Conservation (phyloP, 192 early-diverging fungal genomes). For the Entrophospora sp. region DNA sequence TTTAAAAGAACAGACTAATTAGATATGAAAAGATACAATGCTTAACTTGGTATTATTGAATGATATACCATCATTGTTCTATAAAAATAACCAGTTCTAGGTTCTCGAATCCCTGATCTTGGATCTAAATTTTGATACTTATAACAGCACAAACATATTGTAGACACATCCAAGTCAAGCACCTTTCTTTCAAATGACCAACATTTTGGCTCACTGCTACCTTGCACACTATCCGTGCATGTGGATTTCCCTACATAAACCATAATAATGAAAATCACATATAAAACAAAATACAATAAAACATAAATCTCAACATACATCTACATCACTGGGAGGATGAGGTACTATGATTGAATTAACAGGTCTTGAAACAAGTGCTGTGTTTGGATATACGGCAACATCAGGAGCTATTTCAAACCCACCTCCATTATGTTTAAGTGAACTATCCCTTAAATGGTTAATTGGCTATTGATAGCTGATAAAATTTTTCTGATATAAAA, state of each 20-base stretch:
- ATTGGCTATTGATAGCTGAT: no score
- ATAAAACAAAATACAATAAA: neutral
- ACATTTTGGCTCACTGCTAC: neutral
- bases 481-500: no score
- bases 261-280: slow-evolving; percentile 8
- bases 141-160: slow-evolving; percentile 4
- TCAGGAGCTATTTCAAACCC: neutral
- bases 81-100: slow-evolving; percentile 2
- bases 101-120: slow-evolving; percentile 9
- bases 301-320: slow-evolving; percentile 6
- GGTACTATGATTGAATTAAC: neutral
- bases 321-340: neutral
- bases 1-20: slow-evolving; percentile 2
- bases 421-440: neutral
- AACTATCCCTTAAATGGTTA: no score
- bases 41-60: slow-evolving; percentile 9
- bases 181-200: neutral
- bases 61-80: slow-evolving; percentile 11
- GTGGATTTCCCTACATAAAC: slow-evolving; percentile 10
- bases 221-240: slow-evolving; percentile 3
- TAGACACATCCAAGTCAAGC: neutral
- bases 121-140: neutral
- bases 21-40: slow-evolving; percentile 9
- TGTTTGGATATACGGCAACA: slow-evolving; percentile 2
- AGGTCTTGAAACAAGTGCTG: neutral